phyloP scores from a whole-genome alignment of 2,329 filamentous ascomycete genomes.

The Penicillium polonicum region DNA sequence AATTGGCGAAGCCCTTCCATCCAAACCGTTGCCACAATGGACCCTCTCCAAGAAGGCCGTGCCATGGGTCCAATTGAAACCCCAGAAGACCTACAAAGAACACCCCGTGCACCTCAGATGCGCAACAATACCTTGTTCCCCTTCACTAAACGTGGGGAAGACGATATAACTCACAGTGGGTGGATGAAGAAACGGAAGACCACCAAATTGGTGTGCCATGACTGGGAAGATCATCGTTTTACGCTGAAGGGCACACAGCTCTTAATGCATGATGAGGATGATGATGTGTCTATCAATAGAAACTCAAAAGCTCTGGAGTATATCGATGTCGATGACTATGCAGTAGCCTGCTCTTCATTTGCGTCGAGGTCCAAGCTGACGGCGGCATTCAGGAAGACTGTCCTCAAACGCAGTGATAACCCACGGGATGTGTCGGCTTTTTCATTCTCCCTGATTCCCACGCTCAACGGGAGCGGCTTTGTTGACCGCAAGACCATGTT shows the following conservation, averaged over 20 bases:
- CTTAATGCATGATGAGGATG: conserved; percentile 32
- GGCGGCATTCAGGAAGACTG: conserved; percentile 71
- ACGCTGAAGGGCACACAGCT: conserved; percentile 73
- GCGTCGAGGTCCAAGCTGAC: conserved; percentile 76
- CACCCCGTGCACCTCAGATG: conserved; percentile 21
- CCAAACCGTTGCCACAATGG: conserved; percentile 22
- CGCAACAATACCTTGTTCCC: conserved; percentile 14
- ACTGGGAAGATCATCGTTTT: conserved; percentile 90
- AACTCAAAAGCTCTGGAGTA: conserved; percentile 24
- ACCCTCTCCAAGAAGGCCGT: conserved; percentile 29
- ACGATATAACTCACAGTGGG: conserved; percentile 69
- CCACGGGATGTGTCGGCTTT: conserved; percentile 36
- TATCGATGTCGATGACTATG: conserved; percentile 18
- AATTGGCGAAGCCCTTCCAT: conserved; percentile 29
- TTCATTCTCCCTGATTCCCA: conserved; percentile 44
- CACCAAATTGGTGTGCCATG: conserved; percentile 80
- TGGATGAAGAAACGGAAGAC: conserved; percentile 92
- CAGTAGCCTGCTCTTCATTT: conserved; percentile 63
- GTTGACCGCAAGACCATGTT: conserved; percentile 39
- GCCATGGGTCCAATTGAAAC: conserved; percentile 33
- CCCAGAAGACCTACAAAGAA: conserved; percentile 27
- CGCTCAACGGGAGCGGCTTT: conserved; percentile 47
- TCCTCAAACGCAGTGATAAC: conserved; percentile 46
- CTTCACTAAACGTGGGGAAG: not conserved
- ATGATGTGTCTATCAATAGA: conserved; percentile 9